Evolutionary conservation across 169 alveolate genomes (phyloP).

Genomic region (Eimeria nieschulzi): DNA sequence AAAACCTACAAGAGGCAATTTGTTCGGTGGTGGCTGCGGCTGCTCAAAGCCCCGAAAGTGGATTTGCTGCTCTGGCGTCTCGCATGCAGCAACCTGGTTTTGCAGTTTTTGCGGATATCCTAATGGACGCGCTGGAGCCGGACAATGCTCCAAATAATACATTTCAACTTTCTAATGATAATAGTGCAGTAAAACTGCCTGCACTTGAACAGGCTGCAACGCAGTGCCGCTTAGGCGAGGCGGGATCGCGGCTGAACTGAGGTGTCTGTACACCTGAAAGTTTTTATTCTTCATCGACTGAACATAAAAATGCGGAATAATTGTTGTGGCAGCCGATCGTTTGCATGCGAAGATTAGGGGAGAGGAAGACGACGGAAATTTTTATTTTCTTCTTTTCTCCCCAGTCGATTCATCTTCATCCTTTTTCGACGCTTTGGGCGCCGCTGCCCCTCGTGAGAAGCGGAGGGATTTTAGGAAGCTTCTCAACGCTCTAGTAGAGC

Average conservation of each 20-base stretch:
- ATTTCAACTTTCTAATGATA: not conserved
- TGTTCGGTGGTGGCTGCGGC: conserved; percentile 2
- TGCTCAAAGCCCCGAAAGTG: not conserved
- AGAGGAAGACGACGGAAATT: too few relatives aligned
- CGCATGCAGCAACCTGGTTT: not conserved
- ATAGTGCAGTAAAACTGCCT: not conserved
- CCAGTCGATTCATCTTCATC: too few relatives aligned
- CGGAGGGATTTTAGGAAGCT: too few relatives aligned
- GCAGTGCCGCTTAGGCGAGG: not conserved
- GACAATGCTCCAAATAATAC: not conserved
- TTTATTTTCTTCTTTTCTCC: too few relatives aligned
- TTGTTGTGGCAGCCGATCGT: too few relatives aligned
- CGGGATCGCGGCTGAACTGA: not conserved
- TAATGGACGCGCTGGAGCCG: not conserved
- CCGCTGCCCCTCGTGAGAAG: too few relatives aligned
- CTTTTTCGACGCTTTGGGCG: too few relatives aligned
- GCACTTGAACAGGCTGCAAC: too few relatives aligned
- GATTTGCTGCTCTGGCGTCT: not conserved
- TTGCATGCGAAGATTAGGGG: too few relatives aligned
- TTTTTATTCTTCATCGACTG: too few relatives aligned
- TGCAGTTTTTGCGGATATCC: not conserved
- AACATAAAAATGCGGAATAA: too few relatives aligned
- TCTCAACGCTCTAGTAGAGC: too few relatives aligned
- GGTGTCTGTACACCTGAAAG: not conserved
- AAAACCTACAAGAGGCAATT: not conserved